Evolutionary conservation across 73 alveolate species (phyloP).

Genomic region (Breviolum minutum): DNA sequence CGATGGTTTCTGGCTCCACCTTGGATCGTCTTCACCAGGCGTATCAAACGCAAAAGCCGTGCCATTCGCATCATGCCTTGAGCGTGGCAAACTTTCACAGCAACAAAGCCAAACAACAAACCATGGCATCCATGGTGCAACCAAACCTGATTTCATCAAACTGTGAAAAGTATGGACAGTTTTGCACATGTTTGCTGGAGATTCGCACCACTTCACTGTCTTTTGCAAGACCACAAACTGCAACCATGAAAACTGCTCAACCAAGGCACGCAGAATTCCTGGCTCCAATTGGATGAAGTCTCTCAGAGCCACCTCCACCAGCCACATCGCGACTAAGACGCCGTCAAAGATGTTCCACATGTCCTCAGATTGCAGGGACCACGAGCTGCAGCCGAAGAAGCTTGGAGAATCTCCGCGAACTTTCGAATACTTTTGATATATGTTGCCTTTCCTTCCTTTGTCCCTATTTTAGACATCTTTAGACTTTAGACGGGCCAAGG

Average conservation of each 20-base stretch:
- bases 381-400: background rate
- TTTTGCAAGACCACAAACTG: background rate
- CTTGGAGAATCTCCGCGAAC: background rate
- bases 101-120: background rate
- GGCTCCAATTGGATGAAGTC: conserved; percentile 32
- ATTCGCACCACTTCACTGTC: background rate
- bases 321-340: conserved; percentile 61
- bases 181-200: background rate
- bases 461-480: background rate
- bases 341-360: conserved; percentile 74
- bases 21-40: conserved; percentile 84
- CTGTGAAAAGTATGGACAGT: no score
- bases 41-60: conserved; percentile 59
- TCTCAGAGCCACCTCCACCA: conserved; percentile 37
- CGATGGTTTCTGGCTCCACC: background rate
- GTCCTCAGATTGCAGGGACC: background rate
- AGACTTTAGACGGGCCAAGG: background rate
- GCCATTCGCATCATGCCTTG: conserved; percentile 79
- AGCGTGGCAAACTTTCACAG: background rate
- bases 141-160: background rate
- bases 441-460: background rate
- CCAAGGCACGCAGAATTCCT: conserved; percentile 58
- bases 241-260: background rate
- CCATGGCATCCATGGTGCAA: background rate
- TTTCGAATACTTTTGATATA: background rate